Conservation (phyloP, 2,329 filamentous ascomycete genomes). For the Dendryphion nanum region DNA sequence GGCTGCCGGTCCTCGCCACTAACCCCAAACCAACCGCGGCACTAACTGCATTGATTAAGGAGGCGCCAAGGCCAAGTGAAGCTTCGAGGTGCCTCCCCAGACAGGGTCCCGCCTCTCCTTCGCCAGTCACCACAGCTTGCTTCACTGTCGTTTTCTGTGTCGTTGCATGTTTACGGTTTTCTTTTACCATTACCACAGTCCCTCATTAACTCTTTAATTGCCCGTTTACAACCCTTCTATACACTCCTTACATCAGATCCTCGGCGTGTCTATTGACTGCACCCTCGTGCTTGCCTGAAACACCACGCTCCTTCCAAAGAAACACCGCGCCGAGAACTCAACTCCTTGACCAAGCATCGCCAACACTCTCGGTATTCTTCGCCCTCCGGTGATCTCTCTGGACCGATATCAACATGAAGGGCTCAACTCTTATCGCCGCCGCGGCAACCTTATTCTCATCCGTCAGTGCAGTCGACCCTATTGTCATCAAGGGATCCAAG, state of each 20-base stretch:
- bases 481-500: slow-evolving; percentile 75
- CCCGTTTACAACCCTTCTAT: slow-evolving; percentile 16
- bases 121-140: slow-evolving; percentile 24
- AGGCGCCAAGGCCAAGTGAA: too few species aligned
- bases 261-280: slow-evolving; percentile 5
- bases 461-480: slow-evolving; percentile 58
- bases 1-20: too few species aligned
- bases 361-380: slow-evolving; percentile 5
- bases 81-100: background rate
- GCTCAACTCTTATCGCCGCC: slow-evolving; percentile 47
- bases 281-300: slow-evolving; percentile 1
- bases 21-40: too few species aligned
- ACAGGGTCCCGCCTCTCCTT: slow-evolving; percentile 5
- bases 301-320: background rate
- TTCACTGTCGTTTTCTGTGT: slow-evolving; percentile 25
- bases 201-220: slow-evolving; percentile 19
- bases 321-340: slow-evolving; percentile 9
- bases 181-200: too few species aligned
- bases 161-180: slow-evolving; percentile 26
- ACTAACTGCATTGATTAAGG: too few species aligned
- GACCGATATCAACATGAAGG: slow-evolving; percentile 50
- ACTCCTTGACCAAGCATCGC: slow-evolving; percentile 23
- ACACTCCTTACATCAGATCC: slow-evolving; percentile 12
- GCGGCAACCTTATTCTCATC: slow-evolving; percentile 53
- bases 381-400: slow-evolving; percentile 22